phyloP scores from a whole-genome alignment of 768 basidiomycete genomes.

The Leccinellum rugosiceps region DNA sequence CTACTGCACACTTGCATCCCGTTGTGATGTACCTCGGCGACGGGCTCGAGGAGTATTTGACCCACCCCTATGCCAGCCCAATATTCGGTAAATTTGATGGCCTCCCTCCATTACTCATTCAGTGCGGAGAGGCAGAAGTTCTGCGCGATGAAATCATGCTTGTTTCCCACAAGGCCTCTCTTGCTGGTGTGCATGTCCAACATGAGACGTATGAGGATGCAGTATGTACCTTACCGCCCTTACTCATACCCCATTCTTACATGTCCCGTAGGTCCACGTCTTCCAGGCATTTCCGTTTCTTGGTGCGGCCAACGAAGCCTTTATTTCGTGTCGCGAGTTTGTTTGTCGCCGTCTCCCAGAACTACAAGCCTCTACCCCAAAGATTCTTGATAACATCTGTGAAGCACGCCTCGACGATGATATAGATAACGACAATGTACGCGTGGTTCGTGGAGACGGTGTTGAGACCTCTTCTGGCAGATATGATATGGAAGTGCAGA shows the following conservation, averaged over 20 bases:
- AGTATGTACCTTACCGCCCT: slow-evolving; percentile 44
- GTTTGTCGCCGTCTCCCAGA: slow-evolving; percentile 57
- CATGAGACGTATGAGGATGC: slow-evolving; percentile 92
- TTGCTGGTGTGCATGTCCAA: slow-evolving; percentile 80
- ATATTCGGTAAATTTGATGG: slow-evolving; percentile 87
- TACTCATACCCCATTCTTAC: not conserved
- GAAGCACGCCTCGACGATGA: slow-evolving; percentile 66
- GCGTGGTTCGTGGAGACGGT: slow-evolving; percentile 74
- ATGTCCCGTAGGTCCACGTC: slow-evolving; percentile 66
- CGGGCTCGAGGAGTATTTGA: slow-evolving; percentile 74
- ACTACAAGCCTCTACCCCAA: slow-evolving; percentile 47
- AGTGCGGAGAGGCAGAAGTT: slow-evolving; percentile 92
- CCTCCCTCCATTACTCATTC: slow-evolving; percentile 87
- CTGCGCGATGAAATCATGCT: slow-evolving; percentile 92
- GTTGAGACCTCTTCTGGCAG: slow-evolving; percentile 46
- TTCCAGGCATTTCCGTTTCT: slow-evolving; percentile 89
- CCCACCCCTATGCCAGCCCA: slow-evolving; percentile 95
- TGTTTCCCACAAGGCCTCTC: slow-evolving; percentile 87
- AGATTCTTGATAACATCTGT: slow-evolving; percentile 49
- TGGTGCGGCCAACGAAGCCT: slow-evolving; percentile 59
- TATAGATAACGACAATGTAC: slow-evolving; percentile 62
- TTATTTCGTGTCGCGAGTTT: slow-evolving; percentile 68
- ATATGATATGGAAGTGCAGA: slow-evolving; percentile 39
- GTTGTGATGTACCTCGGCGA: slow-evolving; percentile 92
- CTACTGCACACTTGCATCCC: slow-evolving; percentile 86